These are phyloP conservation scores for Epichloe hybrida DNA, from an alignment of 2,329 filamentous ascomycete genomes.

Conservation along the genomic window DNA sequence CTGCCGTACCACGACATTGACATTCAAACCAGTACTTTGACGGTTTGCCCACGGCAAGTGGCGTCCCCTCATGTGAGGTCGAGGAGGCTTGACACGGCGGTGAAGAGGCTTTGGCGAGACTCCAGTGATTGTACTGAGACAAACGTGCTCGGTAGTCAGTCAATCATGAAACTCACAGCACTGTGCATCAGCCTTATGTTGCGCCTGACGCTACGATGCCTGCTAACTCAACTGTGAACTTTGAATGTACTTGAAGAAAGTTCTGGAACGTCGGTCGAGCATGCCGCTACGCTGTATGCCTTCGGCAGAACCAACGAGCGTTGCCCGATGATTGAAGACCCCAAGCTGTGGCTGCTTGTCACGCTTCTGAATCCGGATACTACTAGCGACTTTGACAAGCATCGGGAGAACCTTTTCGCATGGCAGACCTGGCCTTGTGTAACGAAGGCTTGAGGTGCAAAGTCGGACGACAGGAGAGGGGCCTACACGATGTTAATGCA, in stretches of 20 bases:
- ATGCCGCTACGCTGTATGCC: not conserved
- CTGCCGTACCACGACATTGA: not conserved
- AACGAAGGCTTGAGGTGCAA: not conserved
- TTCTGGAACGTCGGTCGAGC: conserved; percentile 2
- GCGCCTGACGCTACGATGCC: not conserved
- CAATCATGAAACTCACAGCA: conserved; percentile 1
- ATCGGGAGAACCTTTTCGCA: conserved; percentile 2
- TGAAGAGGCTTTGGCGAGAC: conserved; percentile 2
- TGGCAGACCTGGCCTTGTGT: conserved; percentile 5
- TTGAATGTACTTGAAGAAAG: not conserved
- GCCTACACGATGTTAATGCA: conserved; percentile 4
- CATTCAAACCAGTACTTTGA: not conserved
- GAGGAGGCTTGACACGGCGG: not conserved
- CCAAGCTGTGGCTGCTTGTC: conserved; percentile 2
- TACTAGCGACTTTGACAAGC: conserved; percentile 5
- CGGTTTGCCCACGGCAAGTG: not conserved
- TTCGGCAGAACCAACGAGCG: not conserved
- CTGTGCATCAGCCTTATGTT: not conserved
- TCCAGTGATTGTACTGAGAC: conserved; percentile 2
- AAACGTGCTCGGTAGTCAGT: not conserved
- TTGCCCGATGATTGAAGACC: not conserved
- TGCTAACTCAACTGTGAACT: not conserved
- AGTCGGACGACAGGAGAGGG: not conserved
- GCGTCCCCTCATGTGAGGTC: not conserved
- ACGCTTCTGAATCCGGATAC: conserved; percentile 4